Base-by-base conservation (phyloP, 2,329 filamentous ascomycete species). In the Epichloe amarillans region DNA sequence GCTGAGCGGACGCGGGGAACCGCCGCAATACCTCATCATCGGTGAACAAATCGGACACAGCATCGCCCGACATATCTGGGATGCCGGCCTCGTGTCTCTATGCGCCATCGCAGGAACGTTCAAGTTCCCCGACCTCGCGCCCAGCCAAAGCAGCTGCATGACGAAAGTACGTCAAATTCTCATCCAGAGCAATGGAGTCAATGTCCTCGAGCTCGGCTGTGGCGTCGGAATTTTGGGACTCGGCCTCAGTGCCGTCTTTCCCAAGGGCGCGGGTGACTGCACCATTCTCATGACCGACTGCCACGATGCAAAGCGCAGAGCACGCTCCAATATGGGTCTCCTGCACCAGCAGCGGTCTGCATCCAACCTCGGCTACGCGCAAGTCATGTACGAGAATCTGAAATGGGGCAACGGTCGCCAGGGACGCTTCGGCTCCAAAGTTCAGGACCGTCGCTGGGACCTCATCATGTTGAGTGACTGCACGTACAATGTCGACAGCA, bases 61-160 rank as follows among this genome's bases (percentile, higher is more conserved):
- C 58, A 80, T 81, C 50, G 76, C 77, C 0, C 71, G 77, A 3
- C 77, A 80, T 53, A 67, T 80, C 5, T 81, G 77, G 77, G 77
- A 81, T 49, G 76, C 71, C 1, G 77, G 77, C 0, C 64, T 80
- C 10, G 65, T 75, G 5, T 70, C 72, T 1, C 56, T 67, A 17
- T 64, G 64, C 23, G 62, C 61, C 40, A 57, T 69, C 30, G 62
- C 60, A 5, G 62, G 60, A 12, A 58, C 60, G 3, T 61, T 61
- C 39, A 56, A 57, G 5, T 54, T 60, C 11, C 61, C 63, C 5
- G 53, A 56, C n/a, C 56, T 58, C 42, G 55, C 57, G 35, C 58
- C 58, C 15, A 64, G 58, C 19, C 57, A 57, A 14, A 56, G 59
- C 7, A 52, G 50, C 43, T 63, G 61, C 49, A 59, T 71, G 51